phyloP scores from a whole-genome alignment of 192 early-diverging fungal genomes.

The Dispira simplex region DNA sequence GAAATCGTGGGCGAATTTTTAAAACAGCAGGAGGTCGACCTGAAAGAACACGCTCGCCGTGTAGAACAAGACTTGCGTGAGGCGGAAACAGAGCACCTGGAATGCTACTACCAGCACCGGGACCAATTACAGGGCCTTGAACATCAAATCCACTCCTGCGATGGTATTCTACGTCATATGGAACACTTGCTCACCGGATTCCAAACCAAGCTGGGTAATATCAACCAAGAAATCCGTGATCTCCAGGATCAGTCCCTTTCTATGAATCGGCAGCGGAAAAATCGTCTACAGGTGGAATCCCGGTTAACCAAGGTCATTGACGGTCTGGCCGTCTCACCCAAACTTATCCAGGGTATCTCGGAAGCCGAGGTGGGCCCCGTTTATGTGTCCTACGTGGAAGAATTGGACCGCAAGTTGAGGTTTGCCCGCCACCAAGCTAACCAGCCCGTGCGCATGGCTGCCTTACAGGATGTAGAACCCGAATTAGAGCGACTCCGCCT shows the following conservation, averaged over 20 bases:
- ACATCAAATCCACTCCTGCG: conserved; percentile 40
- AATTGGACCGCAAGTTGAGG: conserved; percentile 79
- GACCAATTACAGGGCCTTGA: conserved; percentile 20
- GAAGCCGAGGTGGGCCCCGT: conserved; percentile 86
- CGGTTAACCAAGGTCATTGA: conserved; percentile 61
- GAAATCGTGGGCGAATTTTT: conserved; percentile 67
- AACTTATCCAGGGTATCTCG: conserved; percentile 58
- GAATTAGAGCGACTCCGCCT: conserved; percentile 83
- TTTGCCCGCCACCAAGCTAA: conserved; percentile 57
- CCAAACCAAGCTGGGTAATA: conserved; percentile 73
- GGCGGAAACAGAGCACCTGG: conserved; percentile 50
- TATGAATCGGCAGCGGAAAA: conserved; percentile 72
- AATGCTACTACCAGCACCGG: conserved; percentile 24
- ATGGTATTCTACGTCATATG: conserved; percentile 70
- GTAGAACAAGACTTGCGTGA: conserved; percentile 55
- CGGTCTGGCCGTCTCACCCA: conserved; percentile 68
- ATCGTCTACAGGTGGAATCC: conserved; percentile 67
- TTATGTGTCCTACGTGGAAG: conserved; percentile 66
- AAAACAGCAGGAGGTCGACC: conserved; percentile 57
- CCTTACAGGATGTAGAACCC: conserved; percentile 74
- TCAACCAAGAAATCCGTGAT: conserved; percentile 74
- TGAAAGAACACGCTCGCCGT: conserved; percentile 69
- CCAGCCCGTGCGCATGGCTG: conserved; percentile 50
- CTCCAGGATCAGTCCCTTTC: conserved; percentile 67
- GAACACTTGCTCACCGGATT: conserved; percentile 70